Percentiles rank a stretch among this genome's conserved stretches.
Evolutionary conservation across 2,329 filamentous ascomycete genomes (phyloP).

Genomic region (Ceratocystis cacaofunesta): DNA sequence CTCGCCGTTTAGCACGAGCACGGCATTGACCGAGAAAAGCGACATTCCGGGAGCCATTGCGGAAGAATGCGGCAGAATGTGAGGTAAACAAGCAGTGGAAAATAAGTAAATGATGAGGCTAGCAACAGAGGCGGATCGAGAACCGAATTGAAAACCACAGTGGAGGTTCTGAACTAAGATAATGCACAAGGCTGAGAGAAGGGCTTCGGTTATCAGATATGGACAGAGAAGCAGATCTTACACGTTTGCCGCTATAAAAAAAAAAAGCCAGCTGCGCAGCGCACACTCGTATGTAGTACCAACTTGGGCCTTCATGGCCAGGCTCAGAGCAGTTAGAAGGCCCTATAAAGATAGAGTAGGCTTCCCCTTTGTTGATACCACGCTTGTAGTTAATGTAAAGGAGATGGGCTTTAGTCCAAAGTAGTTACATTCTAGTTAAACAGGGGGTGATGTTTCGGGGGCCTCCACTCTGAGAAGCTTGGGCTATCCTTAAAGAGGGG

Average conservation of each 20-base stretch:
- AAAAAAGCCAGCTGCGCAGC: too few relatives aligned
- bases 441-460: neutral
- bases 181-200: neutral
- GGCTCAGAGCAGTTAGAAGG: too few relatives aligned
- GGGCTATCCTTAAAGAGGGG: neutral
- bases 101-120: neutral
- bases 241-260: neutral
- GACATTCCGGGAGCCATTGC: slow-evolving; percentile 60
- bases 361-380: neutral
- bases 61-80: neutral
- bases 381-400: neutral
- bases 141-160: neutral
- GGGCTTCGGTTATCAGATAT: slow-evolving; percentile 4
- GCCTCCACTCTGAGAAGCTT: neutral
- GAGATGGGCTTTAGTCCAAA: neutral
- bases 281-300: neutral
- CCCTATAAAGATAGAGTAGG: too few relatives aligned
- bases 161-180: neutral
- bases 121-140: neutral
- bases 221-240: neutral
- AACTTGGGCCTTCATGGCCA: neutral
- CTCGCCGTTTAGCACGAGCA: slow-evolving; percentile 67
- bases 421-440: neutral
- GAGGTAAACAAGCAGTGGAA: neutral
- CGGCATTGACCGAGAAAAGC: slow-evolving; percentile 61